These are phyloP conservation scores for Melanogaster broomeanus DNA, from an alignment of 768 basidiomycete genomes.

Conservation along the genomic window DNA sequence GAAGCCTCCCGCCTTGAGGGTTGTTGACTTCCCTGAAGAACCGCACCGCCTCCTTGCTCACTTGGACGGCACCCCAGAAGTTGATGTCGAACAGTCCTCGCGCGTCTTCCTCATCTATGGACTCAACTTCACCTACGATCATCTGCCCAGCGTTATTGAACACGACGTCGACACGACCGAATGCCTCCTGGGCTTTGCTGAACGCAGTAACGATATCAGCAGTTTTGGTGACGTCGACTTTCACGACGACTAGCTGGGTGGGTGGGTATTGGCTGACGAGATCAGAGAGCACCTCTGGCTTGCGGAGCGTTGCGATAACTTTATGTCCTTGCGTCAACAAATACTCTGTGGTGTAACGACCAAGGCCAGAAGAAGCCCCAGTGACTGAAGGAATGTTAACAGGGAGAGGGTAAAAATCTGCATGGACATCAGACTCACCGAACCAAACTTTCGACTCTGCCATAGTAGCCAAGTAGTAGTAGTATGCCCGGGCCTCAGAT, in stretches of 20 bases:
- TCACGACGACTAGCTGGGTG: constrained; percentile 29
- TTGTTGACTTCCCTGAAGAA: constrained; percentile 40
- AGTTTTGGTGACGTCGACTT: constrained; percentile 33
- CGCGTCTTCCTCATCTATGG: constrained; percentile 29
- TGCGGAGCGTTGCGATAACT: constrained; percentile 46
- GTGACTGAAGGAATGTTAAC: no score
- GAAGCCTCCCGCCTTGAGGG: constrained; percentile 34
- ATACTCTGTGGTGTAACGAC: constrained; percentile 32
- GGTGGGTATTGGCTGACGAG: constrained; percentile 23
- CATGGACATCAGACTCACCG: no score
- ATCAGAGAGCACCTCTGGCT: constrained; percentile 32
- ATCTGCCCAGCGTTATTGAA: no score
- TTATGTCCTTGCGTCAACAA: constrained; percentile 38
- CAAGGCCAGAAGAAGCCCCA: constrained; percentile 42
- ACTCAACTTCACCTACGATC: constrained; percentile 46
- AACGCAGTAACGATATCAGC: constrained; percentile 30
- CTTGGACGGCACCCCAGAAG: constrained; percentile 33
- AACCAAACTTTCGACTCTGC: no score
- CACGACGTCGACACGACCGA: no score
- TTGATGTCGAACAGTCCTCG: constrained; percentile 40
- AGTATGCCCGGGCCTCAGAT: no score
- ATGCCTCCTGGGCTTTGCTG: no score
- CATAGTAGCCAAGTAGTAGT: no score
- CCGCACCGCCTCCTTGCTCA: constrained; percentile 32
- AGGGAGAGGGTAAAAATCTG: no score